Evolutionary conservation across 805 yeast genomes (phyloP).

Genomic region (Diddensiella transvaalensis): DNA sequence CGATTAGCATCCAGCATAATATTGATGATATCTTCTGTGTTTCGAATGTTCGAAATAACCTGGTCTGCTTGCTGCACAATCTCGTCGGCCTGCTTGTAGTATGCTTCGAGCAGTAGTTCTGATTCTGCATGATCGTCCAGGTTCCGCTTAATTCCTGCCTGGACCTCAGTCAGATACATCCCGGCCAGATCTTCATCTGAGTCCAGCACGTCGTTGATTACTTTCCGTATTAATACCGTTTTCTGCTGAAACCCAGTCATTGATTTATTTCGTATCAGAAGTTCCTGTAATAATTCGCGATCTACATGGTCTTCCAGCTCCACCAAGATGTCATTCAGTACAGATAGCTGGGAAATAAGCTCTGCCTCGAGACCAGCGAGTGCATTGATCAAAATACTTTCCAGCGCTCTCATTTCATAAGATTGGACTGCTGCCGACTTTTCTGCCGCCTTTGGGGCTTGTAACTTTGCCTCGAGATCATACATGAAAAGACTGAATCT

Average conservation of each 20-base stretch:
- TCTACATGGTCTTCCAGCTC: constrained; percentile 78
- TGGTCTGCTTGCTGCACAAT: constrained; percentile 88
- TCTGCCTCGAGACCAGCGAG: constrained; percentile 78
- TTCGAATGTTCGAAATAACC: constrained; percentile 73
- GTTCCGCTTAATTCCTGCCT: constrained; percentile 37
- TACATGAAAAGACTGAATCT: constrained; percentile 75
- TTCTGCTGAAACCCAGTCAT: constrained; percentile 73
- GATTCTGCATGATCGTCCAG: constrained; percentile 54
- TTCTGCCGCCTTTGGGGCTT: constrained; percentile 42
- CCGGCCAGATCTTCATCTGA: constrained; percentile 80
- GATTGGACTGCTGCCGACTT: constrained; percentile 45
- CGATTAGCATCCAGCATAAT: constrained; percentile 89
- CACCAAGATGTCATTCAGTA: constrained; percentile 60
- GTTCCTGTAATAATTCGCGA: constrained; percentile 66
- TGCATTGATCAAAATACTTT: constrained; percentile 75
- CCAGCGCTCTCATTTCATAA: constrained; percentile 81
- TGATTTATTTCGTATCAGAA: constrained; percentile 68
- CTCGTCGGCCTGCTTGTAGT: constrained; percentile 89
- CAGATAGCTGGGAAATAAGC: constrained; percentile 51
- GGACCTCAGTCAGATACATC: constrained; percentile 63
- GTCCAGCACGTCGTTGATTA: constrained; percentile 77
- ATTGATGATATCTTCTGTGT: constrained; percentile 90
- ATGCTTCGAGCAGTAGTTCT: constrained; percentile 83
- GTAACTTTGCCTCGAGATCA: constrained; percentile 74
- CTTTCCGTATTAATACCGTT: constrained; percentile 69